A percentile compares a stretch with the other conserved stretches of the same genome.
phyloP scores from a whole-genome alignment of 768 basidiomycete genomes.

The Cystoderma amianthinum region DNA sequence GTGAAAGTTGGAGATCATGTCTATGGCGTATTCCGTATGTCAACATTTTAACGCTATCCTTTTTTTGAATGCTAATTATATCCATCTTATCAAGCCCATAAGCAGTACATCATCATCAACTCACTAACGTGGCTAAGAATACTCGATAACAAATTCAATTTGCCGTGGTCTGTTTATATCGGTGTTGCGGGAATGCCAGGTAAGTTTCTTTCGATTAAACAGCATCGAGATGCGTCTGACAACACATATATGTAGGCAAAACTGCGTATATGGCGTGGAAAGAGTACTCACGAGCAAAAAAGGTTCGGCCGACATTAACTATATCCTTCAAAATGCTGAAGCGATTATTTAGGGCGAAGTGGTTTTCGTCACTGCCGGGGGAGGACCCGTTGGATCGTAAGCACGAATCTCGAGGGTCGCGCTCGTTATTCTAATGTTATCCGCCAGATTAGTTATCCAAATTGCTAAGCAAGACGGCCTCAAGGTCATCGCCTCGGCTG shows the following conservation, averaged over 20 bases:
- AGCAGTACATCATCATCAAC: conserved; percentile 28
- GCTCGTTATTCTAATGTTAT: neutral
- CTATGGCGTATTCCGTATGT: conserved; percentile 23
- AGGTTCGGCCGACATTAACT: conserved; percentile 12
- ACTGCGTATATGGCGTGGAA: conserved; percentile 35
- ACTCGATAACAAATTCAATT: conserved; percentile 31
- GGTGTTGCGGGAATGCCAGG: conserved; percentile 52
- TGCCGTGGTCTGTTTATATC: conserved; percentile 43
- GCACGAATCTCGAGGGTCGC: conserved; percentile 11
- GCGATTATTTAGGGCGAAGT: conserved; percentile 24
- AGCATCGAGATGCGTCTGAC: neutral
- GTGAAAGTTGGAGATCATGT: conserved; percentile 33
- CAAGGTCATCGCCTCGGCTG: conserved; percentile 67
- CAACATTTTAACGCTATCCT: neutral
- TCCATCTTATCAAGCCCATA: conserved; percentile 20
- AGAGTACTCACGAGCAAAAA: conserved; percentile 28
- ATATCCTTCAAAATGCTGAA: neutral
- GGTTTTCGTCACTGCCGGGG: conserved; percentile 33
- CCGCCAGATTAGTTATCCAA: conserved; percentile 37
- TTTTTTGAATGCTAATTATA: no score
- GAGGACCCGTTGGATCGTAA: conserved; percentile 54
- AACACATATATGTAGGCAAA: conserved; percentile 16
- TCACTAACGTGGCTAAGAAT: conserved; percentile 13
- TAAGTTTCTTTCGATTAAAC: conserved; percentile 13
- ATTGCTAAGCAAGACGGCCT: conserved; percentile 43